A percentile compares a stretch with the other conserved stretches of the same genome.
Evolutionary conservation across 495 filamentous ascomycete species (phyloP).

Genomic region (Penicillium bovifimosum): DNA sequence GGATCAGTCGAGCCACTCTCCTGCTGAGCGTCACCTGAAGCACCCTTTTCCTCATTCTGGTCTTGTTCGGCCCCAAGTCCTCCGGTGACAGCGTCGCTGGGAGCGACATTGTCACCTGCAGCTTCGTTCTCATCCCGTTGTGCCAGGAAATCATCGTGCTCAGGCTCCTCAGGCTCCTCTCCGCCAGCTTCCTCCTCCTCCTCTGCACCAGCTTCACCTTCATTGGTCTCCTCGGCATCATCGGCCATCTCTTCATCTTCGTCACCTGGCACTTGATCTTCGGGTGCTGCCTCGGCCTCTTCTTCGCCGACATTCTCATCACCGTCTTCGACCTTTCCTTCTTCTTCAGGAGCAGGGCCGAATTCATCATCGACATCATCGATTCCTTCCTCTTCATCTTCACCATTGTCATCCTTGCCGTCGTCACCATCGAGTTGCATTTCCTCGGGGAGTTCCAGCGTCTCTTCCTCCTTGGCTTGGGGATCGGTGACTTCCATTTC

Average conservation of each 20-base stretch:
- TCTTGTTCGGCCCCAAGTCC: constrained; percentile 42
- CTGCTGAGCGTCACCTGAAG: constrained; percentile 59
- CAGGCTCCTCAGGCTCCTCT: constrained; percentile 38
- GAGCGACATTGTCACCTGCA: constrained; percentile 45
- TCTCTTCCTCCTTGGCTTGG: constrained; percentile 66
- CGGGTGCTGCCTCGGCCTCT: constrained; percentile 36
- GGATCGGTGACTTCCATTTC: constrained; percentile 61
- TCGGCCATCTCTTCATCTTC: constrained; percentile 36
- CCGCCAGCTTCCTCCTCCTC: constrained; percentile 52
- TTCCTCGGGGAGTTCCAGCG: constrained; percentile 62
- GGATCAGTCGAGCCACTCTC: constrained; percentile 44
- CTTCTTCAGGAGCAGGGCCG: constrained; percentile 50
- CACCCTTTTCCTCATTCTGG: constrained; percentile 57
- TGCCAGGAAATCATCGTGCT: constrained; percentile 39
- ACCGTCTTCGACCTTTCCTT: constrained; percentile 32
- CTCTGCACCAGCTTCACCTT: constrained; percentile 44
- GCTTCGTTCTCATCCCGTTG: constrained; percentile 41
- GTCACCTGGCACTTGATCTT: constrained; percentile 26
- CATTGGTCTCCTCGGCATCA: constrained; percentile 32
- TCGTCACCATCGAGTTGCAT: constrained; percentile 64
- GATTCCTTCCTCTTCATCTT: constrained; percentile 63
- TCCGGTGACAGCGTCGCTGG: constrained; percentile 43
- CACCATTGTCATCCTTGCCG: constrained; percentile 54
- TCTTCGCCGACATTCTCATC: constrained; percentile 34
- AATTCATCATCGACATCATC: constrained; percentile 64